Percentiles rank a stretch among this genome's conserved stretches.
Conservation (phyloP, 257 asterid genomes). For the Primulina eburnea region DNA sequence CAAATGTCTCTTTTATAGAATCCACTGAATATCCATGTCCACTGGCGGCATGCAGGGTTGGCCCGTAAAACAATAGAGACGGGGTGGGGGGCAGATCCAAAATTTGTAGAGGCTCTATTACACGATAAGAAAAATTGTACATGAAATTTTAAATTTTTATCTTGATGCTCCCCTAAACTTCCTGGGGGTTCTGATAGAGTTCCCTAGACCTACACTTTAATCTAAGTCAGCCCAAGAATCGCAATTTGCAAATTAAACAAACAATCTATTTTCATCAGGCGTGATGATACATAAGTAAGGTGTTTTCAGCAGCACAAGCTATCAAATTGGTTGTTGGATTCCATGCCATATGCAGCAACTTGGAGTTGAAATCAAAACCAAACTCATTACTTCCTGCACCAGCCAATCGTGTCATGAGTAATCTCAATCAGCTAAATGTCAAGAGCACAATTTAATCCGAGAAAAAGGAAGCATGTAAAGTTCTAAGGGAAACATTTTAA, state of each 20-base stretch:
- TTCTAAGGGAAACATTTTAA: not conserved
- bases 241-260: not conserved
- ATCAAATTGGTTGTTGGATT: constrained; percentile 58
- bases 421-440: not conserved
- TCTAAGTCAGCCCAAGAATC: not conserved
- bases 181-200: not conserved
- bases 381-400: constrained; percentile 33
- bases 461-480: not conserved
- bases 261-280: constrained; percentile 25
- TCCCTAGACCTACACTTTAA: not conserved
- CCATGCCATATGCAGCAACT: constrained; percentile 73
- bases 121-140: not conserved
- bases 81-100: not conserved
- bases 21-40: too few species aligned
- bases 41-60: too few species aligned
- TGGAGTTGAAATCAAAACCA: constrained; percentile 43
- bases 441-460: not conserved
- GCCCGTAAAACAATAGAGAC: too few species aligned
- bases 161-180: not conserved
- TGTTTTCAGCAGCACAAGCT: constrained; percentile 62
- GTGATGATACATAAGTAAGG: constrained; percentile 43
- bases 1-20: not conserved
- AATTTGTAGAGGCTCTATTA: not conserved
- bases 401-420: constrained; percentile 39
- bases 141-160: too few species aligned